These are phyloP conservation scores for Allantophomopsis lycopodina DNA, from an alignment of 2,329 filamentous ascomycete species.

Conservation along the genomic window DNA sequence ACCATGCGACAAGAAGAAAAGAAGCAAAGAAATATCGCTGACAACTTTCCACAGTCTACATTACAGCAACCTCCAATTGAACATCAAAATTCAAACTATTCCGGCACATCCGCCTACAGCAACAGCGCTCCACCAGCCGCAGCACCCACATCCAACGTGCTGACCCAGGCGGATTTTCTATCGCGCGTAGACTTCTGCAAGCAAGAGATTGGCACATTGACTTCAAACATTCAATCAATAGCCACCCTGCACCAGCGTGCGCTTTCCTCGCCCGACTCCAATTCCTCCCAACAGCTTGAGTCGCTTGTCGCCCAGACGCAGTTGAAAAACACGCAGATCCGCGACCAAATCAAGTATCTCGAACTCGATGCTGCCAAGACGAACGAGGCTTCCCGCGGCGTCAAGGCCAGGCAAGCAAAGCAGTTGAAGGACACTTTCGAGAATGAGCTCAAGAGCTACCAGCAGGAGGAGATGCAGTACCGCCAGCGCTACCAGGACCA, in stretches of 20 bases:
- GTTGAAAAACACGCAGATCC: constrained; percentile 60
- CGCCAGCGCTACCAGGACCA: constrained; percentile 61
- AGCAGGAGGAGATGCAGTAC: constrained; percentile 59
- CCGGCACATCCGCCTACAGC: constrained; percentile 12
- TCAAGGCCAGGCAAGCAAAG: constrained; percentile 60
- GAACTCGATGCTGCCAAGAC: constrained; percentile 58
- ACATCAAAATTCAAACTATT: constrained; percentile 15
- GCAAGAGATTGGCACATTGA: constrained; percentile 52
- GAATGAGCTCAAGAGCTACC: constrained; percentile 56
- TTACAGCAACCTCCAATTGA: constrained; percentile 7
- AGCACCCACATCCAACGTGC: constrained; percentile 19
- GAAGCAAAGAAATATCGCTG: not conserved
- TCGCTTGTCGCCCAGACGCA: constrained; percentile 56
- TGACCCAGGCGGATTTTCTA: constrained; percentile 56
- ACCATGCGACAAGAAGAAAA: constrained; percentile 2
- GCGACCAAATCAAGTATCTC: constrained; percentile 64
- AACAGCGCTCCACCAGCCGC: constrained; percentile 11
- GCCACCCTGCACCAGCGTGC: constrained; percentile 58
- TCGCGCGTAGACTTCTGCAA: constrained; percentile 52
- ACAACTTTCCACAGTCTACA: constrained; percentile 4
- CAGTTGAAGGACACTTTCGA: constrained; percentile 65
- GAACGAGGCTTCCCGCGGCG: constrained; percentile 39
- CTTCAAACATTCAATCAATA: constrained; percentile 53
- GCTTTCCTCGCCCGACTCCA: constrained; percentile 48
- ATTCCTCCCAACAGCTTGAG: constrained; percentile 37